Conservation (phyloP, 306 rosid genomes). For the Cicer arietinum region DNA sequence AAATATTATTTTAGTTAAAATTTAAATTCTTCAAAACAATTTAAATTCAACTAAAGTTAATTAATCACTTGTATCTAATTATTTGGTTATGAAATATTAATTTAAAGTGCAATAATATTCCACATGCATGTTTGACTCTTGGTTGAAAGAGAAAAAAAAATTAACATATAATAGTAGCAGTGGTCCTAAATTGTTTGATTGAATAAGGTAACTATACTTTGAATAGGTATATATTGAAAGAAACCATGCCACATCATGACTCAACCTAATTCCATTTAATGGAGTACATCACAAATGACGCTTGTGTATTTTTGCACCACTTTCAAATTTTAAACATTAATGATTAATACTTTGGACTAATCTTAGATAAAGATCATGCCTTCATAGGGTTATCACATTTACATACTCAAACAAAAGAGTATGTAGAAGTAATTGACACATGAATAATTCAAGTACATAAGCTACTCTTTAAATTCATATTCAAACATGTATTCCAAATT, state of each 20-base stretch:
- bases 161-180: not conserved
- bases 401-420: conserved; percentile 18
- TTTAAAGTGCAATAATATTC: conserved; percentile 7
- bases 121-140: not conserved
- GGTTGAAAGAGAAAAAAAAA: not conserved
- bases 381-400: not conserved
- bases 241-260: not conserved
- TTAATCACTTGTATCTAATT: too few relatives aligned
- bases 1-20: too few relatives aligned
- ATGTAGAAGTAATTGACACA: not conserved
- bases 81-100: too few relatives aligned
- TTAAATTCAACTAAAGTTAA: too few relatives aligned
- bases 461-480: too few relatives aligned
- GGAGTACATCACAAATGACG: not conserved
- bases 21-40: too few relatives aligned
- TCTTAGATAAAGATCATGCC: not conserved
- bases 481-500: not conserved
- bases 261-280: not conserved
- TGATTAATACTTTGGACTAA: not conserved
- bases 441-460: not conserved
- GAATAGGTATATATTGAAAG: not conserved
- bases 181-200: conserved; percentile 2
- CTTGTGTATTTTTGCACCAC: not conserved
- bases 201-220: not conserved
- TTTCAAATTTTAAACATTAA: not conserved